Percentiles rank a stretch among this genome's conserved stretches.
These are phyloP conservation scores for Agastache rugosa DNA, from an alignment of 257 asterid species.

Conservation along the genomic window DNA sequence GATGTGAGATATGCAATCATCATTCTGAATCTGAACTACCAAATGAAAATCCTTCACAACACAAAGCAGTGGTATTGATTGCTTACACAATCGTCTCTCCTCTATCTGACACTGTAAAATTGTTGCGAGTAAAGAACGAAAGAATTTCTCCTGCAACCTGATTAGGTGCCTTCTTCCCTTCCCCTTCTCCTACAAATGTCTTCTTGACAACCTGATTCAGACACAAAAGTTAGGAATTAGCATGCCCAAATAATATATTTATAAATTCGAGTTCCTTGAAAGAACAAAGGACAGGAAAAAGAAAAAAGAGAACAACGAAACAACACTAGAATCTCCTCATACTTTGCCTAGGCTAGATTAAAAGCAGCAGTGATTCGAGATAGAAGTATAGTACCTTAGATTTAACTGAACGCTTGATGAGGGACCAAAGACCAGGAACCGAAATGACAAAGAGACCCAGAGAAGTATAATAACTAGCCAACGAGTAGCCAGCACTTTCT, in stretches of 20 bases:
- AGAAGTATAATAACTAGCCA: conserved; percentile 96
- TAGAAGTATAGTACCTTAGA: conserved; percentile 65
- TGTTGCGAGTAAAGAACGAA: conserved; percentile 88
- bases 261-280: neutral
- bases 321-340: neutral
- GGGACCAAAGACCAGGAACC: conserved; percentile 99
- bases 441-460: conserved; percentile 92
- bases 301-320: neutral
- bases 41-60: conserved; percentile 2
- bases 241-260: neutral
- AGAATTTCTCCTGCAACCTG: conserved; percentile 89
- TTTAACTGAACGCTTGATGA: conserved; percentile 94
- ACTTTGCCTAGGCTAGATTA: neutral
- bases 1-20: neutral
- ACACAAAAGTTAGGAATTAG: conserved; percentile 24
- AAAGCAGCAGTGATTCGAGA: conserved; percentile 7
- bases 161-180: conserved; percentile 58
- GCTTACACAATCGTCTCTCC: conserved; percentile 94
- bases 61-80: conserved; percentile 4
- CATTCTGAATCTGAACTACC: neutral
- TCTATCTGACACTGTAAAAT: conserved; percentile 71
- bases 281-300: neutral
- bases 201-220: conserved; percentile 78
- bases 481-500: conserved; percentile 69
- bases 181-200: conserved; percentile 71